phyloP scores from a whole-genome alignment of 1,284 basidiomycete genomes.

The Stygiomarasmius scandens region DNA sequence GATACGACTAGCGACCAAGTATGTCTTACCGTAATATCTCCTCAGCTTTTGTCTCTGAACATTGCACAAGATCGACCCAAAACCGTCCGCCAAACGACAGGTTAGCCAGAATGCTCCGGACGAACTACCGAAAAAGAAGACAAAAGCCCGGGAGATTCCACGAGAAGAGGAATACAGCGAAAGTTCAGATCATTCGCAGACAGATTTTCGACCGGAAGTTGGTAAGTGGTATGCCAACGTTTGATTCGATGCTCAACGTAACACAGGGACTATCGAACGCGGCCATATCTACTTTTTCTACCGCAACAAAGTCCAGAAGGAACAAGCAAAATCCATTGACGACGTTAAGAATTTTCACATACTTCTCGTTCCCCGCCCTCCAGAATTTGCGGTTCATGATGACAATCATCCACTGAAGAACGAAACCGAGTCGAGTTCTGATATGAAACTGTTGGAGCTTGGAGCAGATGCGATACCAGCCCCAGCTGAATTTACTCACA shows the following conservation, averaged over 20 bases:
- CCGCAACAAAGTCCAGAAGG: conserved; percentile 60
- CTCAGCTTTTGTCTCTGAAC: not conserved
- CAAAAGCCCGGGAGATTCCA: conserved; percentile 19
- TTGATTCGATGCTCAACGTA: not conserved
- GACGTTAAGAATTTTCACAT: conserved; percentile 67
- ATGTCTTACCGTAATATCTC: not conserved
- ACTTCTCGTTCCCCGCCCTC: conserved; percentile 58
- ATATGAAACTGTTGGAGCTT: conserved; percentile 43
- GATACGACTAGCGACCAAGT: not conserved
- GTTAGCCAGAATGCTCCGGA: conserved; percentile 11
- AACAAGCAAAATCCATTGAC: conserved; percentile 57
- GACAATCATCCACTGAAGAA: conserved; percentile 9
- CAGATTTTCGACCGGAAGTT: conserved; percentile 18
- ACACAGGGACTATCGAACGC: conserved; percentile 53
- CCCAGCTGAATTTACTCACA: conserved; percentile 35
- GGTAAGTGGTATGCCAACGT: conserved; percentile 24
- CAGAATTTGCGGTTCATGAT: conserved; percentile 38
- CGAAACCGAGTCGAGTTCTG: conserved; percentile 18
- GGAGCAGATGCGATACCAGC: conserved; percentile 55
- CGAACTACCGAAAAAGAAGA: conserved; percentile 26
- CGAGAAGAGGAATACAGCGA: not conserved
- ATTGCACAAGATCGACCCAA: not conserved
- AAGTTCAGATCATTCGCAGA: not conserved
- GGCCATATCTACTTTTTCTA: conserved; percentile 73
- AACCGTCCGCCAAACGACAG: conserved; percentile 13